Percentiles rank a stretch among this genome's conserved stretches.
phyloP scores from a whole-genome alignment of 2,329 filamentous ascomycete species.

The Stagonosporopsis cucurbitacearum region DNA sequence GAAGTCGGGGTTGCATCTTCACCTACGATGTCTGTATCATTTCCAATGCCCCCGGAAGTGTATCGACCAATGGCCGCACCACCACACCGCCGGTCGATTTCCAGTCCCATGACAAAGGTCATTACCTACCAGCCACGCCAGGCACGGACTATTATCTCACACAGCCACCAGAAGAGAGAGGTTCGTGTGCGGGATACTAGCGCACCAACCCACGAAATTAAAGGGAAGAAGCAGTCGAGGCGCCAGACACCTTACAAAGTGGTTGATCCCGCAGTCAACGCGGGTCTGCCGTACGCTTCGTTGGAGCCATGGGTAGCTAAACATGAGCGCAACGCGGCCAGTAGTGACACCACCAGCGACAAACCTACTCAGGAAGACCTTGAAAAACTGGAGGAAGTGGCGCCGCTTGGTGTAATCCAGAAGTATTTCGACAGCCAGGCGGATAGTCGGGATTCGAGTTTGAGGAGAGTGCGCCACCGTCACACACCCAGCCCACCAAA shows the following conservation, averaged over 20 bases:
- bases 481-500: slow-evolving; percentile 22
- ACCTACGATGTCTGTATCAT: slow-evolving; percentile 8
- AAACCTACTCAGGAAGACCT: slow-evolving; percentile 33
- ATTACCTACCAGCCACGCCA: slow-evolving; percentile 21
- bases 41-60: slow-evolving; percentile 15
- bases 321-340: slow-evolving; percentile 31
- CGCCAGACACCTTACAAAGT: slow-evolving; percentile 39
- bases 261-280: slow-evolving; percentile 9
- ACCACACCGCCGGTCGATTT: slow-evolving; percentile 23
- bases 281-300: slow-evolving; percentile 28
- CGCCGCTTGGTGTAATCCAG: slow-evolving; percentile 39
- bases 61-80: slow-evolving; percentile 17
- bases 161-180: slow-evolving; percentile 18
- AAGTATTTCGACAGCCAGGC: slow-evolving; percentile 40
- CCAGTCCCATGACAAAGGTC: slow-evolving; percentile 24
- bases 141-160: slow-evolving; percentile 13
- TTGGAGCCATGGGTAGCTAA: slow-evolving; percentile 37
- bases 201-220: slow-evolving; percentile 9
- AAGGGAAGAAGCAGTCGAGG: slow-evolving; percentile 32
- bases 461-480: slow-evolving; percentile 14
- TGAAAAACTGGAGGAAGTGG: slow-evolving; percentile 28
- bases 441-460: slow-evolving; percentile 20
- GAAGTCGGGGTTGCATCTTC: slow-evolving; percentile 15
- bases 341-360: slow-evolving; percentile 26
- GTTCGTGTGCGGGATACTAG: slow-evolving; percentile 17